Evolutionary conservation across 1,284 basidiomycete genomes (phyloP), one percentile per base, ranked within the genome.

Genomic region (Apiotrichum siamense): DNA sequence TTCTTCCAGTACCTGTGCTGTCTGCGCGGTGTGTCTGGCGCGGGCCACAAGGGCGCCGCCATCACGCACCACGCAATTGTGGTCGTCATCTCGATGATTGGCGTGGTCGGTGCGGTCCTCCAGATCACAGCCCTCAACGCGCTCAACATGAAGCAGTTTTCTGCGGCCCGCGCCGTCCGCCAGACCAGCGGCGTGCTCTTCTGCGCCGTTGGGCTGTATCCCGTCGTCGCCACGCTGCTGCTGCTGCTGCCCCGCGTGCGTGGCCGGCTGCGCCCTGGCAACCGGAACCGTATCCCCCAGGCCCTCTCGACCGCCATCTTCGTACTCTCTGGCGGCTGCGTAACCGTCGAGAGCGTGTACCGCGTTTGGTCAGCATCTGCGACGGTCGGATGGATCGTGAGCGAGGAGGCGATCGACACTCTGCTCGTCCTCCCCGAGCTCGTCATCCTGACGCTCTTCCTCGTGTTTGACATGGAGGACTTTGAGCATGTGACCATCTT

Each of bases 101-200:
- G 53, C 4, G 38, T 55, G 24, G 24, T 48, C 20, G 49, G 53
- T n/a, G 53, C 53, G 24, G 45, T 55, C 9, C 41, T 50, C 23
- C 48, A 50, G 36, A 47, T 55, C 40, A 38, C 38, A 3, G 15
- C 40, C 6, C 21, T 50, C 17, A 23, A 47, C 25, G 36, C 37
- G 23, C 38, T 33, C 29, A 25, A 53, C 47, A 48, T 48, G 37
- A 15, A 7, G 17, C 18, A n/a, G 25, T 50, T 47, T 31, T 15
- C 32, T 12, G 10, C 13, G 2, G 45, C 48, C 21, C 43, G 47
- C 23, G 5, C 25, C 5, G 31, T 55, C 12, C 48, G 53, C 1
- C 40, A 44, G 25, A 49, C 48, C n/a, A 44, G 39, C 7, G 53
- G 53, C 12, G 49, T 39, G 2, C 33, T 55, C 7, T 50, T 55